A percentile compares a stretch with the other conserved stretches of the same genome.
These are phyloP conservation scores for Hemileccinum rubropunctum DNA, from an alignment of 768 basidiomycete species.

Conservation along the genomic window DNA sequence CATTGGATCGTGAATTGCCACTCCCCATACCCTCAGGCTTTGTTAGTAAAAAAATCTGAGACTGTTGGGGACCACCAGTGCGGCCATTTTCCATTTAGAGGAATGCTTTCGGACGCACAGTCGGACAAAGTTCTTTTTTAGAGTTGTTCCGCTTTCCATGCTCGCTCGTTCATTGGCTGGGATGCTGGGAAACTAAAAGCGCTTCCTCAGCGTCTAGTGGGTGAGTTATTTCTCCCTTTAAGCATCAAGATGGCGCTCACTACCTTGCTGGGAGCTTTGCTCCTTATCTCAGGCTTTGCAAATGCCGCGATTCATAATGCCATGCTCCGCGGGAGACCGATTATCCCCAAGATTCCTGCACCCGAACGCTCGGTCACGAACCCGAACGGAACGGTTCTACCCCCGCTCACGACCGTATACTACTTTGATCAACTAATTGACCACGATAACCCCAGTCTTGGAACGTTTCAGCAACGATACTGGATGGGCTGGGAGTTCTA, in stretches of 20 bases:
- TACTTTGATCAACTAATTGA: conserved; percentile 37
- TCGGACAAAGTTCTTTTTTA: no score
- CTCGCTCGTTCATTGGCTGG: no score
- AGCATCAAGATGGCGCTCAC: conserved; percentile 12
- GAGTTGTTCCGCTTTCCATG: no score
- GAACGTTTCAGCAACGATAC: conserved; percentile 79
- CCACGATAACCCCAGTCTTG: conserved; percentile 53
- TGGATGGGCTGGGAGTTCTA: conserved; percentile 72
- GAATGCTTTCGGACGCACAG: no score
- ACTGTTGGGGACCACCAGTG: no score
- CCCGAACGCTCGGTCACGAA: conserved; percentile 9
- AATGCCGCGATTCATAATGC: conserved; percentile 20
- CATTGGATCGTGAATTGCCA: no score
- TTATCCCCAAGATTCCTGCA: conserved; percentile 13
- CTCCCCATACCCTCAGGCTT: no score
- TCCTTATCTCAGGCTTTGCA: conserved; percentile 10
- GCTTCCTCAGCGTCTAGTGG: no score
- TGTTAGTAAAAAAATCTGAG: no score
- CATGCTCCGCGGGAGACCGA: conserved; percentile 19
- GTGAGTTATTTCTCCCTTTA: no score
- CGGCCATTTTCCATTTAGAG: no score
- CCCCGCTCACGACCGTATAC: conserved; percentile 28
- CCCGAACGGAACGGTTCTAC: conserved; percentile 25
- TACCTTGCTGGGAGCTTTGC: conserved; percentile 5
- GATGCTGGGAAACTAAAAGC: no score